Evolutionary conservation across 495 filamentous ascomycete genomes (phyloP), one percentile per base, ranked within the genome.

Genomic region (Aspergillus egyptiacus): DNA sequence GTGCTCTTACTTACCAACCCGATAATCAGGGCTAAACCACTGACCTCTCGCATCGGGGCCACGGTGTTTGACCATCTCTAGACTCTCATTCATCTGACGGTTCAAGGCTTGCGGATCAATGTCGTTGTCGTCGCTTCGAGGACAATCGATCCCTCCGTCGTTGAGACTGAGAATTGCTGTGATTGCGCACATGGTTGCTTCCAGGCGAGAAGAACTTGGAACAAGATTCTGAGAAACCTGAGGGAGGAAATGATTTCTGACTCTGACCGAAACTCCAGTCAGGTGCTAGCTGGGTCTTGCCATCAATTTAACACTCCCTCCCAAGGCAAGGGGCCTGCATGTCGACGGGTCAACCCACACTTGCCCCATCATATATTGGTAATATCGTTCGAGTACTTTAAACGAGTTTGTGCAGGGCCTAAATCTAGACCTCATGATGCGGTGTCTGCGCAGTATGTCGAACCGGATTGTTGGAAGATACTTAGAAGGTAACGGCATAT

Each of bases 11-110:
- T 39, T 48, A 68, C 67, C 68, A 39, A 73, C 60, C 15, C 64
- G 50, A 25, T 55, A 58, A 41, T 76, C 65, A 8, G 58, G 48
- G 52, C 61, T 70, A 35, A 75, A 63, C 75, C 75, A 78, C 30
- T 64, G 50, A 3, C 71, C 71, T 14, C 61, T 57, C 5, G 60
- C 60, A 56, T 78, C 74, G 2, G 75, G 74, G 10, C 74, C 74
- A 37, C 73, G 70, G 49, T 78, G 74, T 18, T 60, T 55, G 37
- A 77, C 67, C 7, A 65, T 30, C 32, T 70, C 61, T 15, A 76
- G 34, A 50, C 61, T 64, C 20, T 50, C 51, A 15, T 61, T 45
- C 13, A 59, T 37, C 27, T 48, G 24, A 13, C 13, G 10, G 11
- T 22, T 15, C 13, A 44, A 15, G 6, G 22, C 31, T 14, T 46